Evolutionary conservation across 164 flowering plant species (phyloP).

Genomic region (Tetracentron sinense): DNA sequence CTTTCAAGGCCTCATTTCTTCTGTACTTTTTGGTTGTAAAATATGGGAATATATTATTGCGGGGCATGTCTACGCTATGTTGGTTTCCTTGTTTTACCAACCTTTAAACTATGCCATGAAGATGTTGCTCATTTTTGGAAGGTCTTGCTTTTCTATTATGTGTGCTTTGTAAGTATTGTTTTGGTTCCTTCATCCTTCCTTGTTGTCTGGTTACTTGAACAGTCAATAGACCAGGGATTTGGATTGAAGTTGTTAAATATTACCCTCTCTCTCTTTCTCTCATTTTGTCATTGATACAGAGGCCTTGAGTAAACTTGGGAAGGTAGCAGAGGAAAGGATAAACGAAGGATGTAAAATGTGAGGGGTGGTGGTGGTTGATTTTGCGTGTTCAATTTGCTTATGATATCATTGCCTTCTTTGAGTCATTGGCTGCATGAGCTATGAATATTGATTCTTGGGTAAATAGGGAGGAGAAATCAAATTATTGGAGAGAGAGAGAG

Average conservation of each 20-base stretch:
- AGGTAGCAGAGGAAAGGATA: background rate
- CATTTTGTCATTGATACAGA: too few species aligned
- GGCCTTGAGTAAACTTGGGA: too few species aligned
- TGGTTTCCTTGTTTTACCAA: background rate
- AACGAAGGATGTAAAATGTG: too few species aligned
- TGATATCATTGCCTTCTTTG: too few species aligned
- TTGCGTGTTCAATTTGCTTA: too few species aligned
- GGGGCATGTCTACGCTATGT: background rate
- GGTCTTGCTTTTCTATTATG: background rate
- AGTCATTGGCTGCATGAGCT: too few species aligned
- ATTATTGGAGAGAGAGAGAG: too few species aligned
- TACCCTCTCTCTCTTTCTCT: too few species aligned
- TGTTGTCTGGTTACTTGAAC: background rate
- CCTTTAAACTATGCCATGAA: background rate
- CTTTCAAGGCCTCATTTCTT: background rate
- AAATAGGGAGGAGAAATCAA: too few species aligned
- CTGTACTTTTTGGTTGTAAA: background rate
- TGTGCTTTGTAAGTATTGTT: background rate
- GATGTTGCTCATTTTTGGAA: background rate
- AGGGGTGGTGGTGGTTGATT: too few species aligned
- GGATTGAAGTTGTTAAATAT: background rate
- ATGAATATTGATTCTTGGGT: too few species aligned
- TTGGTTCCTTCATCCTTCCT: background rate
- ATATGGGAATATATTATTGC: background rate
- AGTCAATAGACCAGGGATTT: background rate